Conservation (phyloP, 805 yeast genomes). For the Kodamaea laetipori region DNA sequence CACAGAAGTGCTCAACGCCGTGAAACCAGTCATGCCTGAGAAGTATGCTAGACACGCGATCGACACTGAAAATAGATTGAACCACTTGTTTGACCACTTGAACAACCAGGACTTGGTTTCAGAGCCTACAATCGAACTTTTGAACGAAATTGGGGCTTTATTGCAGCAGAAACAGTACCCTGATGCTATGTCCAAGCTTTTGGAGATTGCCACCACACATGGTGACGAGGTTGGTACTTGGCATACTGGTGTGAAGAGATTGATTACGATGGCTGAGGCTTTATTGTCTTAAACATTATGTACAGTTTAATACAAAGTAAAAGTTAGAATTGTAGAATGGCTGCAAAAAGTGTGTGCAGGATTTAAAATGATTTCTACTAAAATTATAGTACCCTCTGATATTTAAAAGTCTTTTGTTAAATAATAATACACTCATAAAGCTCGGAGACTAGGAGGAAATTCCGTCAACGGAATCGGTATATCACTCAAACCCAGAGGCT, state of each 20-base stretch:
- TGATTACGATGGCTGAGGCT: conserved; percentile 67
- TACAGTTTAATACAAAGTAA: neutral
- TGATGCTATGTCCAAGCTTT: conserved; percentile 57
- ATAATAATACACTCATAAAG: too few species aligned
- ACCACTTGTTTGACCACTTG: conserved; percentile 74
- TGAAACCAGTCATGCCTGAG: conserved; percentile 75
- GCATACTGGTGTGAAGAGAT: conserved; percentile 88
- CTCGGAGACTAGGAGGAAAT: too few species aligned
- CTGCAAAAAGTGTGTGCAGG: too few species aligned
- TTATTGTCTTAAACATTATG: conserved; percentile 2
- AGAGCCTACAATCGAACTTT: conserved; percentile 52
- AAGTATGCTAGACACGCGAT: conserved; percentile 68
- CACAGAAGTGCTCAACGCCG: conserved; percentile 53
- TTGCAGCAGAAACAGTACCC: conserved; percentile 57
- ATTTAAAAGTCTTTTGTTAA: too few species aligned
- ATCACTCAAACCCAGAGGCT: too few species aligned
- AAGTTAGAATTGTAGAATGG: neutral
- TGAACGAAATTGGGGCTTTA: conserved; percentile 53
- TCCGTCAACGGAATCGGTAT: too few species aligned
- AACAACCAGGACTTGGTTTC: conserved; percentile 69
- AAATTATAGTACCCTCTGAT: too few species aligned
- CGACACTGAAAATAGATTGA: conserved; percentile 82
- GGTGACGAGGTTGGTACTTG: conserved; percentile 84
- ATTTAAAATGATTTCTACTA: too few species aligned
- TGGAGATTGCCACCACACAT: conserved; percentile 62